Conservation (phyloP, 495 filamentous ascomycete genomes). For the Xylaria sp. region DNA sequence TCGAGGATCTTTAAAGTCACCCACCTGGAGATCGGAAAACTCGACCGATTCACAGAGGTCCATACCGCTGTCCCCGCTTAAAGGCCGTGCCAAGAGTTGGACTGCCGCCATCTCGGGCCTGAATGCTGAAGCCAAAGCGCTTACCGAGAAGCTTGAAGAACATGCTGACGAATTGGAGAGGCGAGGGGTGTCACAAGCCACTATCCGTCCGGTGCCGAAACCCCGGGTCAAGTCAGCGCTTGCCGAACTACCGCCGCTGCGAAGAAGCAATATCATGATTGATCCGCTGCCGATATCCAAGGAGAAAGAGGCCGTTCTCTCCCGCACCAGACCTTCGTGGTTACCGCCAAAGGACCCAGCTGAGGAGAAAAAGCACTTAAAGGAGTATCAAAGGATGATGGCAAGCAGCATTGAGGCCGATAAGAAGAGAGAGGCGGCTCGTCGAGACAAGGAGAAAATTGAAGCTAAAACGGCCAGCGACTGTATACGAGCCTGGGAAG, state of each 20-base stretch:
- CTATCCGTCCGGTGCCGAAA: slow-evolving; percentile 49
- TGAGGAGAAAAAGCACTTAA: slow-evolving; percentile 90
- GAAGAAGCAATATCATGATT: slow-evolving; percentile 91
- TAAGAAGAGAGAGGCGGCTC: slow-evolving; percentile 59
- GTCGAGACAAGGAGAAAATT: slow-evolving; percentile 53
- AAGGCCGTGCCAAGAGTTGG: slow-evolving; percentile 82
- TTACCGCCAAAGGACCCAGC: slow-evolving; percentile 91
- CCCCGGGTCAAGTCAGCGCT: slow-evolving; percentile 62
- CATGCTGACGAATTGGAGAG: slow-evolving; percentile 73
- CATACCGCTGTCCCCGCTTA: slow-evolving; percentile 41
- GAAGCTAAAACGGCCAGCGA: slow-evolving; percentile 69
- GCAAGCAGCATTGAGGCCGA: slow-evolving; percentile 75
- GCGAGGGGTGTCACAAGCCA: slow-evolving; percentile 35
- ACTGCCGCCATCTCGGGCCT: slow-evolving; percentile 78
- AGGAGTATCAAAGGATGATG: slow-evolving; percentile 95
- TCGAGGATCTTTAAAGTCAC: slow-evolving; percentile 57
- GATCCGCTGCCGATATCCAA: slow-evolving; percentile 94
- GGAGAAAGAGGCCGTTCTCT: slow-evolving; percentile 93
- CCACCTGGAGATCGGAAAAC: slow-evolving; percentile 52
- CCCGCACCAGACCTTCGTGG: slow-evolving; percentile 92
- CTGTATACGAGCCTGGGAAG: slow-evolving; percentile 82
- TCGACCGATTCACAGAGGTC: slow-evolving; percentile 34
- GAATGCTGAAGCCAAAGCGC: slow-evolving; percentile 83
- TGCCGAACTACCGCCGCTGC: slow-evolving; percentile 78
- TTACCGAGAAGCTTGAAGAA: slow-evolving; percentile 88